Base-by-base conservation (phyloP, 2,329 filamentous ascomycete species). In the Stagonosporopsis vannaccii region DNA sequence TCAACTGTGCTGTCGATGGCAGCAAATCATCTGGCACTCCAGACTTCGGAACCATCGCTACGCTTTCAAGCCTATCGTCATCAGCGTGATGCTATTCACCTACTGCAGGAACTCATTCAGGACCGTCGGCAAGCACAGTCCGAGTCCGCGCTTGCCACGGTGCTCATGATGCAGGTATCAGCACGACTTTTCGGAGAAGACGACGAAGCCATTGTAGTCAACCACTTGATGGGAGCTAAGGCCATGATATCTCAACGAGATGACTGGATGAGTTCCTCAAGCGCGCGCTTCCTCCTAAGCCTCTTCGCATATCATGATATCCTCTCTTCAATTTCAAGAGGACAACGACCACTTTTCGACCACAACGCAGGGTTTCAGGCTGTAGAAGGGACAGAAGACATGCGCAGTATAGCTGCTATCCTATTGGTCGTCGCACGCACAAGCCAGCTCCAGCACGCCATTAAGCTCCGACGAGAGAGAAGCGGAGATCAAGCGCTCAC, bases 161-260 rank as follows among this genome's bases (percentile, higher is more conserved):
- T 72, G 8, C 50, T 73, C 48, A 73, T 72, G 69, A 73, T 73
- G 70, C 70, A 73, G 32, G 61, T 73, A 19, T 73, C 68, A 5
- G 62, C 64, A 30, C 67, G 69, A 4, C 43, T 72, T 2, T 69
- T 71, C 22, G 65, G 65, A 3, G 66, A 67, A 23, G 70, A 71
- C 23, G 61, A 65, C 13, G 69, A 71, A 51, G 57, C 50, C 0
- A 61, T 55, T 26, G 58, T 69, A n/a, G 68, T 61, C 20, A 73
- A 73, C 45, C 70, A 73, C 41, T 37, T 73, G 17, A 60, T 62
- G 20, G 70, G 70, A 7, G 68, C 70, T 2, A 69, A 68, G 50
- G 70, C 69, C n/a, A 71, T 73, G 63, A 63, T 73, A n/a, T 40
- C 62, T 2, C 45, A 60, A 37, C 60, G 63, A 19, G 33, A 53